These are phyloP conservation scores for Cystobasidiaceae sp. DNA, from an alignment of 1,284 basidiomycete genomes.

Conservation along the genomic window DNA sequence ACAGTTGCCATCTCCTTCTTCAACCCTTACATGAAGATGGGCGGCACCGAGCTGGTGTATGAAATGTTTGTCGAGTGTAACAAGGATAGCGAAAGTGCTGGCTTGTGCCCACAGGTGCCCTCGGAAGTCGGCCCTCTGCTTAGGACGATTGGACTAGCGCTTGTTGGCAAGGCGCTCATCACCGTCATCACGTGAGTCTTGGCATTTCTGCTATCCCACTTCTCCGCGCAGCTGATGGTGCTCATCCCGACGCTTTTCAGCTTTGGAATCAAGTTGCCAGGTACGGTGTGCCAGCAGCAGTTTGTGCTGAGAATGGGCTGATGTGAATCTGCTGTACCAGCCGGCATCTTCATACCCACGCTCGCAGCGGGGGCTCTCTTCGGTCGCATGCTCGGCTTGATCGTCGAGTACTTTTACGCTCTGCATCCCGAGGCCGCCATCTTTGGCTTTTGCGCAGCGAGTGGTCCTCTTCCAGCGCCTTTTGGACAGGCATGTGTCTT, in stretches of 20 bases:
- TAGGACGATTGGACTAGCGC: conserved; percentile 62
- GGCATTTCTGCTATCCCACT: no score
- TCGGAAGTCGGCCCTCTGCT: conserved; percentile 60
- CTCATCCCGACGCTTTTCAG: neutral
- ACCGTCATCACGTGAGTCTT: conserved; percentile 70
- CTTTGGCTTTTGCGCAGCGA: conserved; percentile 58
- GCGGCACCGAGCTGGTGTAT: conserved; percentile 83
- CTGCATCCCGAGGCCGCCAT: conserved; percentile 59
- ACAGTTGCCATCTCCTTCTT: conserved; percentile 75
- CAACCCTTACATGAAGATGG: conserved; percentile 87
- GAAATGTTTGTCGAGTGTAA: conserved; percentile 44
- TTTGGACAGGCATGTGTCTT: conserved; percentile 45
- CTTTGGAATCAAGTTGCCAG: conserved; percentile 84
- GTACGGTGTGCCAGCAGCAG: no score
- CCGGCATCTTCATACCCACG: conserved; percentile 54
- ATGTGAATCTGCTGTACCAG: no score
- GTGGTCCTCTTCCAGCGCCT: conserved; percentile 31
- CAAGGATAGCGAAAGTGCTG: conserved; percentile 23
- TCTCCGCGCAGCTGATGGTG: no score
- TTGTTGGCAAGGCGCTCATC: conserved; percentile 66
- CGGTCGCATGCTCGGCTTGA: conserved; percentile 79
- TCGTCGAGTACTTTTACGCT: conserved; percentile 71
- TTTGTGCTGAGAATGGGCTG: no score
- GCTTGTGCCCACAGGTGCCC: conserved; percentile 50
- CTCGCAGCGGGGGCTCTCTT: conserved; percentile 95